A percentile compares a stretch with the other conserved stretches of the same genome.
Conservation (phyloP, 129 eudicot species). For the Arctium minus region DNA sequence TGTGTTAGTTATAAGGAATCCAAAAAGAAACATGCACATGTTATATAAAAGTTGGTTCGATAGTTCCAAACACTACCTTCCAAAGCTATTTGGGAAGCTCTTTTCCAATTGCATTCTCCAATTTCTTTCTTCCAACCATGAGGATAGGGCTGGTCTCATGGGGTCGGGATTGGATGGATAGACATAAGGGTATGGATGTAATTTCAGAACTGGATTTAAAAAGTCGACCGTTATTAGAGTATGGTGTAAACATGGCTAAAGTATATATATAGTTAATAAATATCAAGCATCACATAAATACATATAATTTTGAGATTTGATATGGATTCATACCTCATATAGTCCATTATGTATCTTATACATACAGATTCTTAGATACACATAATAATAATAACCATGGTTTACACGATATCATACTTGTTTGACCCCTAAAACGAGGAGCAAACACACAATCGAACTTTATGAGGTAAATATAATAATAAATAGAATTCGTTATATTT, state of each 20-base stretch:
- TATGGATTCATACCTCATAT: background rate
- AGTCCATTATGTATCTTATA: background rate
- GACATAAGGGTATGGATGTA: background rate
- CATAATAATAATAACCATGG: background rate
- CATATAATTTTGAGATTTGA: background rate
- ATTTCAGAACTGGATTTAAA: background rate
- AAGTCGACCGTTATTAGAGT: background rate
- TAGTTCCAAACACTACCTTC: slow-evolving; percentile 14
- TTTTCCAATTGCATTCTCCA: background rate
- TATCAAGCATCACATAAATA: background rate
- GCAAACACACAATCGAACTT: background rate
- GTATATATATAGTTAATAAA: background rate
- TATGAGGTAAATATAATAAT: no score
- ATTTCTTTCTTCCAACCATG: background rate
- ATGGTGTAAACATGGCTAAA: background rate
- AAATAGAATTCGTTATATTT: no score
- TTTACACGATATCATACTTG: background rate
- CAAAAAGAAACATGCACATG: slow-evolving; percentile 4
- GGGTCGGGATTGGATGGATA: slow-evolving; percentile 4
- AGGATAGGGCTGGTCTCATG: slow-evolving; percentile 9
- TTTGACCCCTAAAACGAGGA: background rate
- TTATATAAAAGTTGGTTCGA: slow-evolving; percentile 9
- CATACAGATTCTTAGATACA: background rate
- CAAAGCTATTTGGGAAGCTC: slow-evolving; percentile 3
- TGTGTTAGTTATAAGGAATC: background rate